phyloP scores from a whole-genome alignment of 2,329 filamentous ascomycete species.

The Penicillium expansum region DNA sequence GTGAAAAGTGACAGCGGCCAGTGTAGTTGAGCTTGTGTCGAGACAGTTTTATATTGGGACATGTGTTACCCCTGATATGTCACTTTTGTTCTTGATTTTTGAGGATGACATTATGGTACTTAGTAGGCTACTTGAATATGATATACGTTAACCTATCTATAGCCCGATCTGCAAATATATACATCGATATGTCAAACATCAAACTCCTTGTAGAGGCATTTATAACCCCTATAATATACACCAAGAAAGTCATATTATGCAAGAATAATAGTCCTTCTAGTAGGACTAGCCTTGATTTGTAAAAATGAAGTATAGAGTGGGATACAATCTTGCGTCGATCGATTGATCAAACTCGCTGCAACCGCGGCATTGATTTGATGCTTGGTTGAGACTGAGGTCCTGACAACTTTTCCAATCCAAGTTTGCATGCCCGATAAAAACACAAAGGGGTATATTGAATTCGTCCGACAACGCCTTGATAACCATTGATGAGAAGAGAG shows the following conservation, averaged over 20 bases:
- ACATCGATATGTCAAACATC: background rate
- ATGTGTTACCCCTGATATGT: no score
- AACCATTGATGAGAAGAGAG: background rate
- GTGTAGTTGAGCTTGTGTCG: background rate
- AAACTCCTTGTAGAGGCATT: background rate
- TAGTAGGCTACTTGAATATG: background rate
- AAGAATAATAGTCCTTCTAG: no score
- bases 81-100: background rate
- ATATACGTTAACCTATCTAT: background rate
- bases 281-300: background rate
- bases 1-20: background rate
- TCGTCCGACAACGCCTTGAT: constrained; percentile 4
- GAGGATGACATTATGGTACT: background rate
- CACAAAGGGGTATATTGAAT: constrained; percentile 9
- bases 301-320: background rate
- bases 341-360: background rate
- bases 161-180: background rate
- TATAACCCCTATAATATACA: background rate
- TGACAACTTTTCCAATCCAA: background rate
- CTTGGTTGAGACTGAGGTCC: background rate
- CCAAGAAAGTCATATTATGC: background rate
- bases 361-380: background rate
- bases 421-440: background rate
- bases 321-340: background rate
- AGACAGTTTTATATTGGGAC: background rate